Base-by-base conservation (phyloP, 2,329 filamentous ascomycete genomes). In the Cladophialophora chaetospira region DNA sequence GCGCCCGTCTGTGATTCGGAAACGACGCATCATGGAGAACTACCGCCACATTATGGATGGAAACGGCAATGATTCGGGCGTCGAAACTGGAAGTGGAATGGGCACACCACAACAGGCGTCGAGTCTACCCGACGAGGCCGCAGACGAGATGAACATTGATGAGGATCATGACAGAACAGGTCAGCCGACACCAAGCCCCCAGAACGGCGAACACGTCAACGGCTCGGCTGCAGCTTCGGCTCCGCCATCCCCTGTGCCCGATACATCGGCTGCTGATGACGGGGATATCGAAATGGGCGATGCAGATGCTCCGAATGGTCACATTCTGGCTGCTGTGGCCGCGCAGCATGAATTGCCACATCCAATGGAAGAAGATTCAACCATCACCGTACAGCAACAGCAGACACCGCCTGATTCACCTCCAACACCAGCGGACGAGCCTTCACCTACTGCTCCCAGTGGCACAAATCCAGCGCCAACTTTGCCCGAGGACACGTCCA, bases 21-120 rank as follows among this genome's bases (percentile, higher is more conserved):
- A 95, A 60, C 90, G 96, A 58, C 92, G 97, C 65, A 90, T 96
- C 5, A 83, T 90, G 71, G 81, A 82, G 33, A 90, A 94, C 64
- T 93, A 91, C 13, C 75, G 82, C 46, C 83, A 86, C 57, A 84
- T 87, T 54, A 82, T 81, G 71, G 84, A 86, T 63, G 57, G 58
- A n/a, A 60, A 50, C 19, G 74, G 76, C n/a, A 75, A 74, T 11
- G 80, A 81, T 64, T 76, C 79, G 25, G 81, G 81, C 21, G 71
- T 77, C 55, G 77, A 82, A 33, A 64, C 60, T 3, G 55, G 52
- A n/a, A 82, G 79, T 63, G 80, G 76, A 25, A 70, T 78, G 45
- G 77, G 68, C 47, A 81, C 75, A 56, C 76, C 75, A 3, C 68
- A 71, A 35, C 72, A 73, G 9, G 72, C 68, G 25, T 77, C 75